These are phyloP conservation scores for Recurvomyces mirabilis DNA, from an alignment of 495 filamentous ascomycete species.

Conservation along the genomic window DNA sequence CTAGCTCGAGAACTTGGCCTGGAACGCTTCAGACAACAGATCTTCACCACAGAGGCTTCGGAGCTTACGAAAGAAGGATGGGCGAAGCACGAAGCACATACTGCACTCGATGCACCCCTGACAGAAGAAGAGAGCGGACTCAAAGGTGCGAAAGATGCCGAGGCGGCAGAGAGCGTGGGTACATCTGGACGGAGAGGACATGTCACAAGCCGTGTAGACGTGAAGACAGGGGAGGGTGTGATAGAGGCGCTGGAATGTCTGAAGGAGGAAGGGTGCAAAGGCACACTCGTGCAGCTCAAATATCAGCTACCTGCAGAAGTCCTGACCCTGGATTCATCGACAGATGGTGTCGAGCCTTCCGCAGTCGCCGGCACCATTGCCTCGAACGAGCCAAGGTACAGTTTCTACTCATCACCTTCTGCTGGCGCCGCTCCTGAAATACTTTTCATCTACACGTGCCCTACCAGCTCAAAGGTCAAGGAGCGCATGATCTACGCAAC, in stretches of 20 bases:
- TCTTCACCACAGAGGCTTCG: slow-evolving; percentile 64
- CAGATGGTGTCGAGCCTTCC: slow-evolving; percentile 39
- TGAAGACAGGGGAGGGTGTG: slow-evolving; percentile 59
- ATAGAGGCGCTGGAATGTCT: slow-evolving; percentile 42
- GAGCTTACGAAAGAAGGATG: slow-evolving; percentile 66
- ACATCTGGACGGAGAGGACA: slow-evolving; percentile 49
- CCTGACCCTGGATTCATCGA: slow-evolving; percentile 56
- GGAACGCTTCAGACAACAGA: slow-evolving; percentile 70
- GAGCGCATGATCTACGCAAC: slow-evolving; percentile 92
- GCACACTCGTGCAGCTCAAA: slow-evolving; percentile 66
- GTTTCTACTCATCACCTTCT: slow-evolving; percentile 59
- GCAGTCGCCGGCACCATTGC: slow-evolving; percentile 51
- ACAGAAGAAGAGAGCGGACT: slow-evolving; percentile 78
- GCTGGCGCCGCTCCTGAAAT: slow-evolving; percentile 41
- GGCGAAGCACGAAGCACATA: slow-evolving; percentile 59
- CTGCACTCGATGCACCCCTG: slow-evolving; percentile 55
- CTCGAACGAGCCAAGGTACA: slow-evolving; percentile 73
- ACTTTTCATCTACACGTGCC: slow-evolving; percentile 92
- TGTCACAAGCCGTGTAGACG: slow-evolving; percentile 36
- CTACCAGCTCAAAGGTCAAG: slow-evolving; percentile 67
- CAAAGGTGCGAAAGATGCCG: slow-evolving; percentile 63
- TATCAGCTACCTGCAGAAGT: slow-evolving; percentile 68
- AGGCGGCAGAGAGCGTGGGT: slow-evolving; percentile 66
- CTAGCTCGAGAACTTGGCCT: slow-evolving; percentile 76
- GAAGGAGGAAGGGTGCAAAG: slow-evolving; percentile 35